These are phyloP conservation scores for Hypoxylon sp. DNA, from an alignment of 2,329 filamentous ascomycete genomes.

Conservation along the genomic window DNA sequence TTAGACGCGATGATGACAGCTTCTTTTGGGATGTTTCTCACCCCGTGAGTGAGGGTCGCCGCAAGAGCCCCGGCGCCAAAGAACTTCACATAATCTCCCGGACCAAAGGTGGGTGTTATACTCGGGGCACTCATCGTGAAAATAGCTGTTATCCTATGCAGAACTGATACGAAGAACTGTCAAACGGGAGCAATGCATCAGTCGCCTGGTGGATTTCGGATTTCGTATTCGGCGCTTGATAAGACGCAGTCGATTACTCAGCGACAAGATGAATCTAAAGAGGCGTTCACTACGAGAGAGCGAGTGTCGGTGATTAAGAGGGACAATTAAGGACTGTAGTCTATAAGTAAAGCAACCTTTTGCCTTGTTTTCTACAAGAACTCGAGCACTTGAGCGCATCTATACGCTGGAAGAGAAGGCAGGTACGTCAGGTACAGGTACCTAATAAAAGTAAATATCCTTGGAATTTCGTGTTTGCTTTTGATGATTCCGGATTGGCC, in stretches of 20 bases:
- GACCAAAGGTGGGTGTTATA: slow-evolving; percentile 56
- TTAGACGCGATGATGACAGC: neutral
- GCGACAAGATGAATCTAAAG: slow-evolving; percentile 25
- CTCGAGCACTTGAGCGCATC: neutral
- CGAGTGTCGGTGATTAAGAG: neutral
- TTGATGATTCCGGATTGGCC: slow-evolving; percentile 21
- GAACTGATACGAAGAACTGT: neutral
- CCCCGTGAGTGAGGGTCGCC: slow-evolving; percentile 64
- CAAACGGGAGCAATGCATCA: neutral
- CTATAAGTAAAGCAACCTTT: neutral
- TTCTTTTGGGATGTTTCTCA: slow-evolving; percentile 49
- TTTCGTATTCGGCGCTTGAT: neutral
- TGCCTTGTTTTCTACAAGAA: neutral
- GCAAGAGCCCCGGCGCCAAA: slow-evolving; percentile 66
- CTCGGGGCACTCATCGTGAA: slow-evolving; percentile 40
- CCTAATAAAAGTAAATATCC: neutral
- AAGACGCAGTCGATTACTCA: slow-evolving; percentile 41
- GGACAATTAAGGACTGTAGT: neutral
- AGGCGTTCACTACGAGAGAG: neutral
- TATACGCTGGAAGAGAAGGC: too few species aligned
- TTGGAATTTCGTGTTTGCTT: neutral
- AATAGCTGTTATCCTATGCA: neutral
- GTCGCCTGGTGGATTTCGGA: neutral
- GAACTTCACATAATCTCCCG: slow-evolving; percentile 64
- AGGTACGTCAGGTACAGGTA: neutral